Conservation (phyloP, 2,329 filamentous ascomycete species). For the Trichoderma brevicompactum region DNA sequence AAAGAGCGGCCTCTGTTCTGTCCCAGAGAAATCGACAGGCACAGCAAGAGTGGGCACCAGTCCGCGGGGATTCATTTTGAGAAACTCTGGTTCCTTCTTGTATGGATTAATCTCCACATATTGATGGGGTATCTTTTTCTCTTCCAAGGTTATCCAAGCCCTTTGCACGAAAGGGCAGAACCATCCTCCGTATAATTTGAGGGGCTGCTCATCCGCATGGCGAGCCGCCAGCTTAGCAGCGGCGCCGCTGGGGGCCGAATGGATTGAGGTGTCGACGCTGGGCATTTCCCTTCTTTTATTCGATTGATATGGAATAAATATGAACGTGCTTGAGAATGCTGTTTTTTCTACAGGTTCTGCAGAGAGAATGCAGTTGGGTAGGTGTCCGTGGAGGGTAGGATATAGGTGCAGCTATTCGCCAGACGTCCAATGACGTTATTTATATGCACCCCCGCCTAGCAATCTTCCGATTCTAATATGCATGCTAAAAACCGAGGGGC, state of each 20-base stretch:
- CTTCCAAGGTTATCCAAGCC: constrained; percentile 72
- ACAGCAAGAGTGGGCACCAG: constrained; percentile 72
- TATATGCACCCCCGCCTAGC: neutral
- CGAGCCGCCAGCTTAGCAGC: constrained; percentile 53
- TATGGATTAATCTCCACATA: constrained; percentile 81
- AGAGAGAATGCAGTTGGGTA: neutral
- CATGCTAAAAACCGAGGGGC: neutral
- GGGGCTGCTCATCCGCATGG: constrained; percentile 52
- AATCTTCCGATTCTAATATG: neutral
- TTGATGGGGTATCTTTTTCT: constrained; percentile 74
- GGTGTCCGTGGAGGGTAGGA: neutral
- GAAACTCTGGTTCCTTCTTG: constrained; percentile 68
- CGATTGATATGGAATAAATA: too few species aligned
- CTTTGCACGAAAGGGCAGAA: constrained; percentile 75
- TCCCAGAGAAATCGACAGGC: constrained; percentile 37
- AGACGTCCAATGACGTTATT: constrained; percentile 17
- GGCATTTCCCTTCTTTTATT: constrained; percentile 41
- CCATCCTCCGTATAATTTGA: constrained; percentile 75
- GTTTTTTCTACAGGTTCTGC: neutral
- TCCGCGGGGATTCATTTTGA: constrained; percentile 74
- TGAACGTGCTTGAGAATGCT: too few species aligned
- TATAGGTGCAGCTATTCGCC: too few species aligned
- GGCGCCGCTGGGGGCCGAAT: constrained; percentile 52
- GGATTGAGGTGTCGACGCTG: constrained; percentile 54
- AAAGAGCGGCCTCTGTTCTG: constrained; percentile 63